Conservation (phyloP, 495 filamentous ascomycete species). For the Extremus antarcticus region DNA sequence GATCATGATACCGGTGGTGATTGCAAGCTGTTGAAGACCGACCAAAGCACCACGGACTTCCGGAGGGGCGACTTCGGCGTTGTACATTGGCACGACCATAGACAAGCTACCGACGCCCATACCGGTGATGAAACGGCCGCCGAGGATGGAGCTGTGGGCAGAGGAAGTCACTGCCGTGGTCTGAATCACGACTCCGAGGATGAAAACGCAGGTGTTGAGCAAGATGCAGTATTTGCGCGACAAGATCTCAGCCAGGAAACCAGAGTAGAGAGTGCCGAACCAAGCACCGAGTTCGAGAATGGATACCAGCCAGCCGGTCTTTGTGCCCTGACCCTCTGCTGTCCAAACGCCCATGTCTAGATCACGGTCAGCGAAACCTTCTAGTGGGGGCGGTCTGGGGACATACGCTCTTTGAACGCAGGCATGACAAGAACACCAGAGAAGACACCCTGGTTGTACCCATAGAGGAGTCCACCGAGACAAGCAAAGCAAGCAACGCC, state of each 20-base stretch:
- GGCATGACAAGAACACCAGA: constrained; percentile 57
- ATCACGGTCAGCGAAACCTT: constrained; percentile 29
- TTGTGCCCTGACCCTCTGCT: constrained; percentile 48
- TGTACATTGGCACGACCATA: constrained; percentile 59
- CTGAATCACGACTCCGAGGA: constrained; percentile 67
- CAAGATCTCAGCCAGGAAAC: constrained; percentile 62
- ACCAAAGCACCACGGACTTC: constrained; percentile 62
- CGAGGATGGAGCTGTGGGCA: constrained; percentile 53
- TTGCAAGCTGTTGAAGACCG: constrained; percentile 68
- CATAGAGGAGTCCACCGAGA: constrained; percentile 50
- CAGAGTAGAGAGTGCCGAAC: constrained; percentile 65
- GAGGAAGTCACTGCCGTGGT: constrained; percentile 44
- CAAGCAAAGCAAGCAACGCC: constrained; percentile 66
- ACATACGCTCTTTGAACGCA: constrained; percentile 34
- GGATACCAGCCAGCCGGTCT: constrained; percentile 66
- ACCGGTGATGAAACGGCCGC: constrained; percentile 64
- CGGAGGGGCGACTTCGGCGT: constrained; percentile 54
- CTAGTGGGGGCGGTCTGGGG: too few relatives aligned
- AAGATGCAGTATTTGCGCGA: constrained; percentile 67
- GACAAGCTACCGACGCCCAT: constrained; percentile 62
- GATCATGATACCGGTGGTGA: constrained; percentile 73
- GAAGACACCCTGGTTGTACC: constrained; percentile 72
- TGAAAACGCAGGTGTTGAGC: constrained; percentile 60
- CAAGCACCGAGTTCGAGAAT: constrained; percentile 77
- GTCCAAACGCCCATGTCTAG: constrained; percentile 56